Base-by-base conservation (phyloP, 805 yeast genomes). In the Wickerhamomyces chambardii region DNA sequence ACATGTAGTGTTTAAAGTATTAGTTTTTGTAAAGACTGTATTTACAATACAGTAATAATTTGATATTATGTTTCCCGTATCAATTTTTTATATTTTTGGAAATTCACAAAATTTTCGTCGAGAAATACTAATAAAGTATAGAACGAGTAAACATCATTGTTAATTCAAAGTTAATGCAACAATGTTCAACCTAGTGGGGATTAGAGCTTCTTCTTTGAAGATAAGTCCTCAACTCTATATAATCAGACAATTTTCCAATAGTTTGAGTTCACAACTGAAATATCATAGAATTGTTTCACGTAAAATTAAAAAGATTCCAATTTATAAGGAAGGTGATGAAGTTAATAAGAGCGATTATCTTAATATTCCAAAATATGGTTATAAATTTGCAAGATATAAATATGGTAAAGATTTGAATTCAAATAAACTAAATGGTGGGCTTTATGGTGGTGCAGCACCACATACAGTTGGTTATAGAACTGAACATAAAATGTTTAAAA, bases 361-460 rank as follows among this genome's bases (percentile, higher is more conserved):
- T 14, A 24, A 14, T 11, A 55, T 74, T 32, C 80, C 83, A 21
- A 55, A 55, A 29, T 55, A 60, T 38, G 58, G 54, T 21, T 55
- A 63, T 16, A 47, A 63, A 32, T 66, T 65, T 44, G 92, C 92
- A 10, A 77, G 67, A 9, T 83, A 83, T 53, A 79, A 84, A 35
- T 90, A 80, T 58, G 90, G 90, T 19, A 87, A 83, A 39, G 70
- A 96, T 3, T 61, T 65, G 35, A 69, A 75, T 41, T 90, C 77
- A 65, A 87, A 87, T 55, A 82, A 87, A 59, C 78, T 89, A 46
- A 85, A 90, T 56, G 64, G 79, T 34, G 98, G 97, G 5, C 68
- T 92, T 29, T 90, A 73, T 55, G 99, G 97, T 17, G 98, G 96
- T 14, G 74, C 83, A 37, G 81, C 80, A 51, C 73, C 84, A 34